Evolutionary conservation across 345 rosid species (phyloP), one percentile per base, ranked within the genome.

Genomic region (Anastatica hierochuntica): DNA sequence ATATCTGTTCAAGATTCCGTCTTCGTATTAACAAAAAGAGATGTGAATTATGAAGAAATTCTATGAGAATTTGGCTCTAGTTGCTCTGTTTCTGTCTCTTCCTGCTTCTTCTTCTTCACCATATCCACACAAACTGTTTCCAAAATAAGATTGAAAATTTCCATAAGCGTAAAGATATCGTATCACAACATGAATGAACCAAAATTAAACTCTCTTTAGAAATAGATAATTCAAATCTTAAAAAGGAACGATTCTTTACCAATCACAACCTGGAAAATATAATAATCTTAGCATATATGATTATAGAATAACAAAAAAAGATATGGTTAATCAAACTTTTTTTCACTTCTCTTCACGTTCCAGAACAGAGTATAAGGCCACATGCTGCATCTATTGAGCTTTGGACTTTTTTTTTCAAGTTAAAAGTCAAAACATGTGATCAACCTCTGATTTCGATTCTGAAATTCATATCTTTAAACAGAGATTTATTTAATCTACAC

Each of bases 261-360:
- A 41, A 23, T 43, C 50, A 66, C 50, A 66, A 44, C 55, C 47
- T 38, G 60, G 48, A 52, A 37, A 43, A 52, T 49, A 21, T 29
- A 29, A 8, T 29, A 13, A 44, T 8, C 6, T 43, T 58, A 17
- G 49, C 37, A 23, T 52, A 59, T 39, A 14, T 39, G 33, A 38
- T 38, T 31, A 66, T 31, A 45, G 43, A 59, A 56, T 5, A 31
- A 9, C 2, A 21, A 10, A 53, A 21, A 36, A 54, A 52, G 60
- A 58, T 66, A 59, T 38, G 55, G 19, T 21, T 12, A 53, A 38
- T 27, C 56, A 44, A 45, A 38, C 27, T 13, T 44, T 36, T n/a
- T 43, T 60, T 60, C 66, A 67, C 66, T 42, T 60, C 66, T 67
- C 44, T 60, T 67, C 71, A 67, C 71, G 71, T 67, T 67, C 49